These are phyloP conservation scores for Metarhizium rileyi DNA, from an alignment of 2,329 filamentous ascomycete species.

Conservation along the genomic window DNA sequence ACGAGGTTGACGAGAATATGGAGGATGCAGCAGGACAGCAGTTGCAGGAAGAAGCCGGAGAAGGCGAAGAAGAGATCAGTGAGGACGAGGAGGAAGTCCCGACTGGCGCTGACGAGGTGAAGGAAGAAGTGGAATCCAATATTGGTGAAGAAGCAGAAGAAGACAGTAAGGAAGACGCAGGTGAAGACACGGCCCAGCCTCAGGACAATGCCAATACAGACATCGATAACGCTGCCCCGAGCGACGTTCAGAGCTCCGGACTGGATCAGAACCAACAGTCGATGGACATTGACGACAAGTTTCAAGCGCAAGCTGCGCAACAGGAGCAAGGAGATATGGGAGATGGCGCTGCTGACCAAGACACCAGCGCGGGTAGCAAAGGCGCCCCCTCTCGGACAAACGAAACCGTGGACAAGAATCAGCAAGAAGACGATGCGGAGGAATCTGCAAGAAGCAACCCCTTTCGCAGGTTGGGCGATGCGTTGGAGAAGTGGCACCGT, in stretches of 20 bases:
- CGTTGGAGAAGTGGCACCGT: constrained; percentile 84
- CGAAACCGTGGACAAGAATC: constrained; percentile 37
- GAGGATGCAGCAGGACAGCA: constrained; percentile 28
- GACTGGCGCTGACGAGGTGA: constrained; percentile 40
- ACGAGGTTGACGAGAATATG: constrained; percentile 25
- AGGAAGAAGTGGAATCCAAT: constrained; percentile 32
- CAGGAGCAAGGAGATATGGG: constrained; percentile 58
- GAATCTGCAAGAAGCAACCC: constrained; percentile 49
- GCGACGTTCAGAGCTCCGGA: constrained; percentile 53
- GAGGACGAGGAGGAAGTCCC: constrained; percentile 34
- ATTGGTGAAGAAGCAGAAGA: constrained; percentile 5
- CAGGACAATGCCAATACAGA: constrained; percentile 42
- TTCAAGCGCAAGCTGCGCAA: constrained; percentile 50
- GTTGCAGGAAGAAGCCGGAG: constrained; percentile 28
- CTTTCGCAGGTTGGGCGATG: constrained; percentile 91
- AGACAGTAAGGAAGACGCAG: constrained; percentile 25
- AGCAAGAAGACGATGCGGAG: constrained; percentile 33
- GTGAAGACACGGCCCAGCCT: constrained; percentile 23
- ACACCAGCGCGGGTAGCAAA: constrained; percentile 54
- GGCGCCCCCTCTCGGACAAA: constrained; percentile 42
- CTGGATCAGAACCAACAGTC: constrained; percentile 56
- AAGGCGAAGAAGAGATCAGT: constrained; percentile 35
- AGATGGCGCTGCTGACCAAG: constrained; percentile 53
- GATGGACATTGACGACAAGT: constrained; percentile 51
- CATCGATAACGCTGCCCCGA: constrained; percentile 53